A percentile compares a stretch with the other conserved stretches of the same genome.
Conservation (phyloP, 495 filamentous ascomycete genomes). For the Hypoxylon crocopeplum region DNA sequence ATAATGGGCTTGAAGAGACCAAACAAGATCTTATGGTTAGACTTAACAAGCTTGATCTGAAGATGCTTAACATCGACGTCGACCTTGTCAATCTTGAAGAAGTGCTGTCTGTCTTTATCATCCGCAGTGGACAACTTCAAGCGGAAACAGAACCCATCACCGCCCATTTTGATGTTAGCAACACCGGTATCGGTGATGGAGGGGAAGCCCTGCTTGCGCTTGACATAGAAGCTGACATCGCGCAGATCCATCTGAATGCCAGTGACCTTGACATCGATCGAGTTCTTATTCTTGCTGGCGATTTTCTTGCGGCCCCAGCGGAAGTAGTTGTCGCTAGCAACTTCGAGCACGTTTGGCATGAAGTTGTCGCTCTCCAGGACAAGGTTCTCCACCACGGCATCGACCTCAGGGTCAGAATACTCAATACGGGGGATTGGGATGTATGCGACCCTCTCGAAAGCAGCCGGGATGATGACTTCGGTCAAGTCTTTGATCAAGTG, state of each 20-base stretch:
- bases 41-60: conserved; percentile 89
- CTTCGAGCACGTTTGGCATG: conserved; percentile 92
- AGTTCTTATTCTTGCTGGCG: conserved; percentile 78
- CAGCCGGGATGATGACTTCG: conserved; percentile 82
- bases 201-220: conserved; percentile 95
- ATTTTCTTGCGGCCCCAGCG: conserved; percentile 87
- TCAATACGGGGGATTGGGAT: conserved; percentile 94
- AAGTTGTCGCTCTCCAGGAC: conserved; percentile 96
- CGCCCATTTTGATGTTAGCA: conserved; percentile 88
- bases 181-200: conserved; percentile 87
- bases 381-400: conserved; percentile 92
- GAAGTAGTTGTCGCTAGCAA: conserved; percentile 93
- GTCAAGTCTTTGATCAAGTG: conserved; percentile 88
- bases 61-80: conserved; percentile 84
- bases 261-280: conserved; percentile 81
- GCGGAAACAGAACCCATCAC: conserved; percentile 89
- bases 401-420: conserved; percentile 83
- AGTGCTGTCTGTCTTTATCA: conserved; percentile 74
- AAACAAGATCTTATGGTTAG: conserved; percentile 92
- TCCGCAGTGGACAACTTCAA: conserved; percentile 85
- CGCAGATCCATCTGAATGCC: conserved; percentile 87
- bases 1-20: conserved; percentile 86
- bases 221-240: conserved; percentile 94
- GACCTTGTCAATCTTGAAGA: conserved; percentile 94
- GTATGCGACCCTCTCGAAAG: conserved; percentile 89